A percentile compares a stretch with the other conserved stretches of the same genome.
Conservation (phyloP, 2,329 filamentous ascomycete species). For the Ambrosiella cleistominuta region DNA sequence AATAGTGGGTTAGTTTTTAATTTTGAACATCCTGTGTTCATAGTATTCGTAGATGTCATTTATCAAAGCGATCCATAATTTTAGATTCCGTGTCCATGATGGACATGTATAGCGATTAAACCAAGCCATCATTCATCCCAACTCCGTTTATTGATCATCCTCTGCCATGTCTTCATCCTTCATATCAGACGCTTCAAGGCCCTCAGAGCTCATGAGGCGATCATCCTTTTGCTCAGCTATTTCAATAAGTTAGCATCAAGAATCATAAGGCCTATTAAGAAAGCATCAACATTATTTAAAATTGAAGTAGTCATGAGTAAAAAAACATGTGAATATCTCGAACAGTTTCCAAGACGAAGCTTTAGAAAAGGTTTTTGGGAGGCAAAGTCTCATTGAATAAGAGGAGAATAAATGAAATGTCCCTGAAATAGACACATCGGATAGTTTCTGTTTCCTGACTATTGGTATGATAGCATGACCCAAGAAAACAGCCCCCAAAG, state of each 20-base stretch:
- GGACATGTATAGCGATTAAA: background rate
- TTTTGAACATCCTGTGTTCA: background rate
- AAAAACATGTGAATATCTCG: too few relatives aligned
- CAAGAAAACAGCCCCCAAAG: background rate
- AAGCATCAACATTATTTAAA: too few relatives aligned
- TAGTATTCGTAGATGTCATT: background rate
- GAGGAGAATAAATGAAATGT: too few relatives aligned
- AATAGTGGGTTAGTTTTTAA: too few relatives aligned
- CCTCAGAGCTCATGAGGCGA: constrained; percentile 50
- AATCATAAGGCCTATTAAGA: too few relatives aligned
- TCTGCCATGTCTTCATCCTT: constrained; percentile 31
- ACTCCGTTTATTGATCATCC: constrained; percentile 19
- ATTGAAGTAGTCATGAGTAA: too few relatives aligned
- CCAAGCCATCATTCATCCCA: background rate
- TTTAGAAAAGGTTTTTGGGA: too few relatives aligned
- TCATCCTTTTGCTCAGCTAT: constrained; percentile 49
- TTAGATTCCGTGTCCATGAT: background rate
- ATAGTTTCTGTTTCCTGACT: too few relatives aligned
- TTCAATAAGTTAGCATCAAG: background rate
- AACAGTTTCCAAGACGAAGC: too few relatives aligned
- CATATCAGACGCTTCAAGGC: constrained; percentile 44
- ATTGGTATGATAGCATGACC: too few relatives aligned
- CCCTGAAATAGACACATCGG: too few relatives aligned
- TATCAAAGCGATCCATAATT: background rate
- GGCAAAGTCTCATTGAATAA: too few relatives aligned